These are phyloP conservation scores for Lyophyllum decastes DNA, from an alignment of 768 basidiomycete species.

Conservation along the genomic window DNA sequence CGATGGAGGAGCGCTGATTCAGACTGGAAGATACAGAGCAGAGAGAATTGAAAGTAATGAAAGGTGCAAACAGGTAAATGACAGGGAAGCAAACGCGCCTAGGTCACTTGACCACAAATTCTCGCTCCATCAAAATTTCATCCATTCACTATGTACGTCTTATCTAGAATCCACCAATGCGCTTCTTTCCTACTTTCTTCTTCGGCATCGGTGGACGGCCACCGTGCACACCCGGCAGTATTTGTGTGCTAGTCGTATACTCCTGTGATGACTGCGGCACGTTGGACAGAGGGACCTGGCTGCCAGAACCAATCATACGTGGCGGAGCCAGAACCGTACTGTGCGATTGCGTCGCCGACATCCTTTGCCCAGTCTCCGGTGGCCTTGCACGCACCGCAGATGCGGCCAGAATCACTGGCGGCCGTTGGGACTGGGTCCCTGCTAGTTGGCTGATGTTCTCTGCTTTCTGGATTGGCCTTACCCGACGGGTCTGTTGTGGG, in stretches of 20 bases:
- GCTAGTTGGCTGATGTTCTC: not conserved
- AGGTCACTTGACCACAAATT: constrained; percentile 30
- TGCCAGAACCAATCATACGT: constrained; percentile 5
- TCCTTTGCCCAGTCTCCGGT: constrained; percentile 10
- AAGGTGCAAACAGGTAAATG: not conserved
- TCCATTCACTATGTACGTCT: not conserved
- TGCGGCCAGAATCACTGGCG: constrained; percentile 41
- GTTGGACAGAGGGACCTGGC: constrained; percentile 7
- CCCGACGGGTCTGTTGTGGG: not conserved
- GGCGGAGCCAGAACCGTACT: constrained; percentile 7
- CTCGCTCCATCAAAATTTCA: not conserved
- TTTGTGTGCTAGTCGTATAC: constrained; percentile 63
- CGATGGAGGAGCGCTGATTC: constrained; percentile 33
- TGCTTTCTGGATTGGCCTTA: not conserved
- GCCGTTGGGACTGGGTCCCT: constrained; percentile 23
- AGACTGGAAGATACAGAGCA: constrained; percentile 16
- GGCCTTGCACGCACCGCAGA: constrained; percentile 21
- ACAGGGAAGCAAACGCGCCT: constrained; percentile 23
- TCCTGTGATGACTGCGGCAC: constrained; percentile 37
- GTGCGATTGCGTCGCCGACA: constrained; percentile 16
- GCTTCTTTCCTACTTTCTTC: constrained; percentile 65
- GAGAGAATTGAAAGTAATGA: constrained; percentile 9
- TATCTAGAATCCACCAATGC: constrained; percentile 72
- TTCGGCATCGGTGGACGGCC: constrained; percentile 52
- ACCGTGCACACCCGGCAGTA: constrained; percentile 71